Base-by-base conservation (phyloP, 495 filamentous ascomycete species). In the Letharia columbiana region DNA sequence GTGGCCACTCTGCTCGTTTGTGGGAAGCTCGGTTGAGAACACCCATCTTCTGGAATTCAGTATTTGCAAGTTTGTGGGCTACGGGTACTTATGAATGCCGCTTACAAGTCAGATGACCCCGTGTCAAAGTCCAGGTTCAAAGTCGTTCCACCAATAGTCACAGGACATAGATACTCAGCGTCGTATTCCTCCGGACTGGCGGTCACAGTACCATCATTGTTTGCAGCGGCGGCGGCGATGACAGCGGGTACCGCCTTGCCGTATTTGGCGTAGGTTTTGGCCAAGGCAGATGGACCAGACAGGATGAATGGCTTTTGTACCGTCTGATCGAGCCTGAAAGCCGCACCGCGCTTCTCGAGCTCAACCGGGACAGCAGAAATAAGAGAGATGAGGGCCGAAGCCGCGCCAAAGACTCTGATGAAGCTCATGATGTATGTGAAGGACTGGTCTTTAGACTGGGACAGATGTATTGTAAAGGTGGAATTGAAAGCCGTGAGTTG, bases 41-140 rank as follows among this genome's bases (percentile, higher is more conserved):
- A 83, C 80, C 82, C 82, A 84, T 44, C 76, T 77, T 64, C 56
- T 33, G 4, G 0, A 59, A 45, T 49, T 75, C 52, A 68, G 49
- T 13, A 49, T 40, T 35, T 60, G n/a, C 18, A 33, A 18, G 23
- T 11, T 13, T 52, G 44, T 39, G 28, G 4, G 56, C 8, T 45
- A 4, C 40, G 37, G 23, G 45, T 10, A 4, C 23, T 3, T 37
- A 1, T 31, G 31, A 28, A 15, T 33, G 33, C 20, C 54, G 79
- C 83, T 77, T 74, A 91, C 80, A 92, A 82, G 76, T 92, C 89
- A 54, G 86, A 83, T 49, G 85, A 89, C 5, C 89, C 89, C 49
- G 89, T 91, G 72, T 92, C 89, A 70, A 91, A 81, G 72, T 91
- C 86, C 65, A 92, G 71, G 70, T 86, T 81, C 69, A 91, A 72